These are phyloP conservation scores for Lagerstroemia fauriei DNA, from an alignment of 441 rosid species.

Conservation along the genomic window DNA sequence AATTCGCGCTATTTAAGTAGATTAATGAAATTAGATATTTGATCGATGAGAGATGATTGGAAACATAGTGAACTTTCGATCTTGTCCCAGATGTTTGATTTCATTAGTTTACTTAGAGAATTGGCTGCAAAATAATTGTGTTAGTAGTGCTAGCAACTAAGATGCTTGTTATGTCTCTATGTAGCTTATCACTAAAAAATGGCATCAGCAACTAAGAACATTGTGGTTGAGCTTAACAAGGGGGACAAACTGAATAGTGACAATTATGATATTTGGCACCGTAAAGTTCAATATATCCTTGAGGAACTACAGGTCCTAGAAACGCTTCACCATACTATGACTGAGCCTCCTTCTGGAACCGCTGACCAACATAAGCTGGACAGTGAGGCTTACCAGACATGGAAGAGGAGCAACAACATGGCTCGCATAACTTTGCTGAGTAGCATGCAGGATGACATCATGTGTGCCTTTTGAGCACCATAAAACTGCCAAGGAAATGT, in stretches of 20 bases:
- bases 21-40: too few species aligned
- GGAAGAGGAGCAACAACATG: neutral
- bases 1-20: too few species aligned
- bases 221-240: neutral
- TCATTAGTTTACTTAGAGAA: too few species aligned
- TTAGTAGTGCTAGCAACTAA: neutral
- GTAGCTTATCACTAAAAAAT: neutral
- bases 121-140: neutral
- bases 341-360: neutral
- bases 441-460: neutral
- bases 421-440: neutral
- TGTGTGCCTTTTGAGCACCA: neutral
- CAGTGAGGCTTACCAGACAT: neutral
- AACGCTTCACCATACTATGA: neutral
- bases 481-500: neutral
- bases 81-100: too few species aligned
- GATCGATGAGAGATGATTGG: too few species aligned
- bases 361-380: neutral
- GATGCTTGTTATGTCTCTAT: neutral
- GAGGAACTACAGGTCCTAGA: neutral
- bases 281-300: neutral
- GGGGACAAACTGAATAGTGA: neutral
- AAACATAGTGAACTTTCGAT: too few species aligned
- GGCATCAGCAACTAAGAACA: neutral
- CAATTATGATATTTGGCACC: neutral